Evolutionary conservation across 2,329 filamentous ascomycete species (phyloP).

Genomic region (Alternaria incomplexa): DNA sequence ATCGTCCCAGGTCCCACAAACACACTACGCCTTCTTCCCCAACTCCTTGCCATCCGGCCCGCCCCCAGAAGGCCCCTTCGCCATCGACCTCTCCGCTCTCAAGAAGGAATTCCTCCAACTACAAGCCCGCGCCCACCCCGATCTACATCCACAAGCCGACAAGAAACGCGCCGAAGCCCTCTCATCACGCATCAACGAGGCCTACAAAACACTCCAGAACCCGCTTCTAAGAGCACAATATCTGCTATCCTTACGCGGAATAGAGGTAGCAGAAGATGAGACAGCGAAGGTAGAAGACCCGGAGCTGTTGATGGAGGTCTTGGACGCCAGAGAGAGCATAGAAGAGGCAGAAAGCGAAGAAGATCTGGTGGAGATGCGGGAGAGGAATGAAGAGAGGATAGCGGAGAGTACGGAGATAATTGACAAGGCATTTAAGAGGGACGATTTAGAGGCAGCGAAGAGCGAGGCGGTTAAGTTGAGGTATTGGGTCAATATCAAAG

Average conservation of each 20-base stretch:
- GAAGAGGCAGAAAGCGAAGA: conserved; percentile 63
- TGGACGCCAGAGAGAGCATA: conserved; percentile 74
- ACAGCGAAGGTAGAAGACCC: conserved; percentile 71
- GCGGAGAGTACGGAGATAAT: conserved; percentile 66
- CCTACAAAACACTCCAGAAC: conserved; percentile 81
- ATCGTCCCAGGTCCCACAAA: conserved; percentile 44
- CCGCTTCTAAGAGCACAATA: conserved; percentile 89
- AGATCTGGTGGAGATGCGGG: conserved; percentile 65
- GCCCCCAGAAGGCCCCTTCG: conserved; percentile 78
- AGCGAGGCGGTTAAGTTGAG: conserved; percentile 76
- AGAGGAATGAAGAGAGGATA: conserved; percentile 73
- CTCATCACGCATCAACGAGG: conserved; percentile 87
- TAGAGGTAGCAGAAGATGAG: conserved; percentile 83
- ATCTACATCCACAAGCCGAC: conserved; percentile 60
- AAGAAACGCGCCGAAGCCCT: conserved; percentile 73
- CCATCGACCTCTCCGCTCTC: conserved; percentile 71
- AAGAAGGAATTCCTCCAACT: conserved; percentile 86
- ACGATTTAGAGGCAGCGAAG: conserved; percentile 71
- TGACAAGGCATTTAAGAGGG: conserved; percentile 68
- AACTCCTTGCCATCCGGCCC: conserved; percentile 76
- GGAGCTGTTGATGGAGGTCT: conserved; percentile 76
- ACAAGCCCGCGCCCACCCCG: conserved; percentile 78
- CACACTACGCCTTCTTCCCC: conserved; percentile 90
- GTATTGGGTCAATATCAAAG: conserved; percentile 89
- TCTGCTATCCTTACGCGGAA: conserved; percentile 71